Conservation (phyloP, 345 rosid genomes). For the Camelina laxa region DNA sequence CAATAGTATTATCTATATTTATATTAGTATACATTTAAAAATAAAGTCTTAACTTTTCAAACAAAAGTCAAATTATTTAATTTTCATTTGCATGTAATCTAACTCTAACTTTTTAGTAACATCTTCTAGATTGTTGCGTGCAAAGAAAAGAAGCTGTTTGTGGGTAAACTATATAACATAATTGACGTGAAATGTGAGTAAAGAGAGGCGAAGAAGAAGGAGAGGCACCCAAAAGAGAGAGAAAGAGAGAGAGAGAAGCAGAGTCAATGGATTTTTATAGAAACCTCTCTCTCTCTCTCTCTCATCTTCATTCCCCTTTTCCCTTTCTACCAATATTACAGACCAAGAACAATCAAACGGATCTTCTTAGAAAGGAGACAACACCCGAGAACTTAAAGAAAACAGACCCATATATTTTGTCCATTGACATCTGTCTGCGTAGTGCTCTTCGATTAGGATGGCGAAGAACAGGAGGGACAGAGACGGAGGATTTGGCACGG, state of each 20-base stretch:
- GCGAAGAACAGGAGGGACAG: slow-evolving; percentile 55
- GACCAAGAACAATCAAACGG: slow-evolving; percentile 16
- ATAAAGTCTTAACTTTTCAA: neutral
- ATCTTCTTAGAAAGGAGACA: neutral
- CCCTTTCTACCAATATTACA: neutral
- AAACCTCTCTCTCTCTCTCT: slow-evolving; percentile 15
- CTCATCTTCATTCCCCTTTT: slow-evolving; percentile 9
- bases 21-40: neutral
- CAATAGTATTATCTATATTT: neutral
- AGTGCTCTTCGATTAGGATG: slow-evolving; percentile 46
- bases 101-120: neutral
- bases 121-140: slow-evolving; percentile 14
- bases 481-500: slow-evolving; percentile 46
- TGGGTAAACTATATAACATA: neutral
- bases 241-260: slow-evolving; percentile 23
- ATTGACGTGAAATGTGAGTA: slow-evolving; percentile 2
- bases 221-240: slow-evolving; percentile 35
- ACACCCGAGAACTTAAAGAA: neutral
- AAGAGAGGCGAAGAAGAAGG: slow-evolving; percentile 41
- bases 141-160: neutral
- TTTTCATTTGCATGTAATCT: no score
- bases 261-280: slow-evolving; percentile 30
- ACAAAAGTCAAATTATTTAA: no score
- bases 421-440: slow-evolving; percentile 7
- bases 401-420: neutral